Conservation (phyloP, 164 flowering plant genomes). For the Vitis cinerea region DNA sequence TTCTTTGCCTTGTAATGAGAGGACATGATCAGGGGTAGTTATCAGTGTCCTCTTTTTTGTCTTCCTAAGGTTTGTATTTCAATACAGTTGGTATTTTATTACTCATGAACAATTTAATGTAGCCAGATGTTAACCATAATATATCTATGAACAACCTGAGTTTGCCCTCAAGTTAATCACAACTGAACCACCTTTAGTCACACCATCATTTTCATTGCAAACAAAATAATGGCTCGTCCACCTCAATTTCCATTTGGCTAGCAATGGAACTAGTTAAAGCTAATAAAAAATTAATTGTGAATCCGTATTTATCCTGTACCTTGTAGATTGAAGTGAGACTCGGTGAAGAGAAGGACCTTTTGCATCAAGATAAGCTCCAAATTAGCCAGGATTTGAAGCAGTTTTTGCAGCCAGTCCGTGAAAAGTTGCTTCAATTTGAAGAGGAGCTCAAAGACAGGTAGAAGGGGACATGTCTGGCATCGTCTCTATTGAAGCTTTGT, state of each 20-base stretch:
- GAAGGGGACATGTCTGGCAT: background rate
- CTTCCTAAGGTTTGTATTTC: too few species aligned
- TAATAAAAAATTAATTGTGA: background rate
- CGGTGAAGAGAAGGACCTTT: conserved; percentile 61
- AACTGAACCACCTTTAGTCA: too few species aligned
- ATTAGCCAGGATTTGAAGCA: conserved; percentile 57
- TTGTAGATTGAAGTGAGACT: conserved; percentile 65
- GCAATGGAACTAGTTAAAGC: background rate
- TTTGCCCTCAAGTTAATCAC: too few species aligned
- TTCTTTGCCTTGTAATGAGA: too few species aligned
- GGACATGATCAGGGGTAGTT: too few species aligned
- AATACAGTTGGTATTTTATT: too few species aligned
- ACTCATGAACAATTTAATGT: too few species aligned
- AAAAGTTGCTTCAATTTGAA: conserved; percentile 71
- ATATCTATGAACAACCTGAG: too few species aligned
- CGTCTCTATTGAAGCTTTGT: background rate
- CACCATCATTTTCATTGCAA: too few species aligned
- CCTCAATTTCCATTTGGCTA: background rate
- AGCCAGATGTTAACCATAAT: too few species aligned
- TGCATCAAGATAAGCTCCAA: conserved; percentile 41
- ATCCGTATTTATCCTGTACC: background rate
- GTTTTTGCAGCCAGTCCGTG: conserved; percentile 76
- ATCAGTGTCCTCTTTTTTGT: too few species aligned
- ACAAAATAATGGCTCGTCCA: too few species aligned
- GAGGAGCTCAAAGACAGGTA: conserved; percentile 80